These are phyloP conservation scores for Boletales sp. DNA, from an alignment of 768 basidiomycete species.

Conservation along the genomic window DNA sequence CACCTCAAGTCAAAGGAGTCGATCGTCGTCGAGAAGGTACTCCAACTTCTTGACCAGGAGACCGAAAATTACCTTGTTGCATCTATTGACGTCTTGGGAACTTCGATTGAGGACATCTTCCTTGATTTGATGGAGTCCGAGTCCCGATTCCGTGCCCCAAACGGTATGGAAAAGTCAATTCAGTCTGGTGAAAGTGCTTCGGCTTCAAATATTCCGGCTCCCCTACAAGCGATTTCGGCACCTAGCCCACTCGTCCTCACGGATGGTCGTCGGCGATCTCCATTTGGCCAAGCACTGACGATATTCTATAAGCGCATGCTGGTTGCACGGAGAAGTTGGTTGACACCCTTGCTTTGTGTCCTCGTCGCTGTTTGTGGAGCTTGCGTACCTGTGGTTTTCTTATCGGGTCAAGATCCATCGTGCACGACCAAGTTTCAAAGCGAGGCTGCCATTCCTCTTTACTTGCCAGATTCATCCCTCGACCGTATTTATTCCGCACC, in stretches of 20 bases:
- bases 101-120: slow-evolving; percentile 82
- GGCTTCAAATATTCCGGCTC: background rate
- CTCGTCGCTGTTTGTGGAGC: slow-evolving; percentile 58
- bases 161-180: slow-evolving; percentile 27
- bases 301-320: slow-evolving; percentile 71
- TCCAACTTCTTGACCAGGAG: slow-evolving; percentile 51
- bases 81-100: slow-evolving; percentile 66
- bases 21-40: slow-evolving; percentile 48
- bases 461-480: slow-evolving; percentile 48
- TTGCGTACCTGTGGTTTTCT: slow-evolving; percentile 65
- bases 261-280: slow-evolving; percentile 50
- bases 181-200: slow-evolving; percentile 3
- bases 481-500: slow-evolving; percentile 28
- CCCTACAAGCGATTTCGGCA: background rate
- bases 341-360: slow-evolving; percentile 55
- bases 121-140: slow-evolving; percentile 59
- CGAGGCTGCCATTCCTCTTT: slow-evolving; percentile 46
- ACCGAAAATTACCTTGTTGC: slow-evolving; percentile 35
- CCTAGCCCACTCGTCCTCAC: slow-evolving; percentile 27
- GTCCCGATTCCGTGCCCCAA: slow-evolving; percentile 4
- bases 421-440: slow-evolving; percentile 43
- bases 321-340: slow-evolving; percentile 64
- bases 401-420: slow-evolving; percentile 46
- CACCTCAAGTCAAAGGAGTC: slow-evolving; percentile 63
- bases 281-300: slow-evolving; percentile 63